Evolutionary conservation across 176 grass and related monocot species (phyloP).

Genomic region (Puccinellia tenuiflora): DNA sequence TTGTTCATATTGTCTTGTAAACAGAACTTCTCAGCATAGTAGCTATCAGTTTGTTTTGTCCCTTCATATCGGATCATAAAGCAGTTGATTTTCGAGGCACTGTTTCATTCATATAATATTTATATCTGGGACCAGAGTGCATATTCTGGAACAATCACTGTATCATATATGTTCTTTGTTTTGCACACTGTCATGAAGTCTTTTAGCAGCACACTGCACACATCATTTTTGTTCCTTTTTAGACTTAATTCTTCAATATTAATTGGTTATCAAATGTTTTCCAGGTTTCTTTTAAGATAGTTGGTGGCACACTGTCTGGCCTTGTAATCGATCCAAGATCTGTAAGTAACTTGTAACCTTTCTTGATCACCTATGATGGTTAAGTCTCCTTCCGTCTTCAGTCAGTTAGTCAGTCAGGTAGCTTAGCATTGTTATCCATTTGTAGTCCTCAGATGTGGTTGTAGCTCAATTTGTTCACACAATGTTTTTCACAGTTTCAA

Average conservation of each 20-base stretch:
- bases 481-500: not conserved
- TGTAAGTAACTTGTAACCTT: constrained; percentile 39
- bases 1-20: not conserved
- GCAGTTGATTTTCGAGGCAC: not conserved
- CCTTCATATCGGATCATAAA: constrained; percentile 11
- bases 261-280: constrained; percentile 21
- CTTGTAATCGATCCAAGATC: constrained; percentile 81
- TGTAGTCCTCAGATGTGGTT: not conserved
- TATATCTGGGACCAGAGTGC: not conserved
- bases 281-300: constrained; percentile 88
- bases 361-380: not conserved
- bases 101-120: not conserved
- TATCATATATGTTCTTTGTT: constrained; percentile 12
- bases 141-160: not conserved
- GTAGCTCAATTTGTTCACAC: not conserved
- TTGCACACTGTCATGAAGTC: not conserved
- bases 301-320: constrained; percentile 71
- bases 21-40: not conserved
- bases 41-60: constrained; percentile 13
- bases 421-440: not conserved
- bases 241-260: constrained; percentile 11
- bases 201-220: not conserved
- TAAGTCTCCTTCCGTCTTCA: not conserved
- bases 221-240: not conserved
- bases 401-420: not conserved